Evolutionary conservation across 2,329 filamentous ascomycete species (phyloP).

Genomic region (Ambrosiella cleistominuta): DNA sequence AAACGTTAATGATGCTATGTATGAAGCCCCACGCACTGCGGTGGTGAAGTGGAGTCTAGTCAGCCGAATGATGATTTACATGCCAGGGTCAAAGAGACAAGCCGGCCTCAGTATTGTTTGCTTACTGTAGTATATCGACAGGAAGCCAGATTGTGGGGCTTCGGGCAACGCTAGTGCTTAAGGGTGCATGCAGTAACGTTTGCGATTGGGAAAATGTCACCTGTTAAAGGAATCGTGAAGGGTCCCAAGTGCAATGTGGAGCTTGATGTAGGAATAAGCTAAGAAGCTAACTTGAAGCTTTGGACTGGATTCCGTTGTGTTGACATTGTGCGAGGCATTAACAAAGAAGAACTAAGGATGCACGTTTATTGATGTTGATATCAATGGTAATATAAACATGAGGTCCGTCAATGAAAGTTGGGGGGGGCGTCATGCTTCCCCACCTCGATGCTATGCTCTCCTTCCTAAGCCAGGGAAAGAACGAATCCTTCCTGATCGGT

Average conservation of each 20-base stretch:
- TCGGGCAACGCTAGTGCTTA: not conserved
- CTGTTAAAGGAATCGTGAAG: not conserved
- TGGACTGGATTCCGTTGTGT: not conserved
- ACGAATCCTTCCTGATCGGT: not conserved
- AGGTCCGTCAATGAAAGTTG: not conserved
- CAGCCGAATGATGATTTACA: not conserved
- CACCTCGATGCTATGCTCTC: not conserved
- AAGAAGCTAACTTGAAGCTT: not conserved
- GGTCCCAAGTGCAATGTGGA: not conserved
- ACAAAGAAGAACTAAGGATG: not conserved
- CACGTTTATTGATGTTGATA: not conserved
- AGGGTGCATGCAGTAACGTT: not conserved
- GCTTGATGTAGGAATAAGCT: not conserved
- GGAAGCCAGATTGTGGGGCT: not conserved
- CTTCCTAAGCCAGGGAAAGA: not conserved
- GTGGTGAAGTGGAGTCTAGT: not conserved
- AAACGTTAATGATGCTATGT: not conserved
- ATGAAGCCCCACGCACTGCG: not conserved
- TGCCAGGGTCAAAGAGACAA: not conserved
- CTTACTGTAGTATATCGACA: not conserved
- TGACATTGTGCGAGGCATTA: not conserved
- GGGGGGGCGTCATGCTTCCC: not conserved
- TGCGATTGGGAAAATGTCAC: not conserved
- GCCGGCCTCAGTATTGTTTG: not conserved
- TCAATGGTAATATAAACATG: not conserved